Percentiles rank a stretch among this genome's conserved stretches.
These are phyloP conservation scores for Apiospora arundinis DNA, from an alignment of 2,329 filamentous ascomycete genomes.

Conservation along the genomic window DNA sequence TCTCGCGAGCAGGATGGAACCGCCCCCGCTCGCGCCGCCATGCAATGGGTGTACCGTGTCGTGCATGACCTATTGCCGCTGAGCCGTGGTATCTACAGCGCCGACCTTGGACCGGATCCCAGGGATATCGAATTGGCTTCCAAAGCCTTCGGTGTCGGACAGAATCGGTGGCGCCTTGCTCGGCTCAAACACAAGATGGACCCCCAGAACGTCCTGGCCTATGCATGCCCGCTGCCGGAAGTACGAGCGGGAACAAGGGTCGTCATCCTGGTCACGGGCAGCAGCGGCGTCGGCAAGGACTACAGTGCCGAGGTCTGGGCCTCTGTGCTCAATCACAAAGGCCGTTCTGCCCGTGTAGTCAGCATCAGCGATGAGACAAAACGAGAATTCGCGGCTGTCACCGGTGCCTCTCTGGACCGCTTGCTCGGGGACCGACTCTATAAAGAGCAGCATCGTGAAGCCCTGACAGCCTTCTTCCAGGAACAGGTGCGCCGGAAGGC, in stretches of 20 bases:
- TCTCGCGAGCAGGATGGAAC: conserved; percentile 57
- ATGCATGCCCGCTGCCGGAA: conserved; percentile 60
- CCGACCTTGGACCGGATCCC: conserved; percentile 68
- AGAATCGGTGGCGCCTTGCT: conserved; percentile 55
- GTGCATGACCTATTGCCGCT: conserved; percentile 53
- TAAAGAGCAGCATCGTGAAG: conserved; percentile 64
- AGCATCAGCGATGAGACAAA: conserved; percentile 66
- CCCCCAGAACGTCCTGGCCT: conserved; percentile 58
- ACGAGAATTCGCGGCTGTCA: conserved; percentile 58
- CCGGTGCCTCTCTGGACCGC: conserved; percentile 53
- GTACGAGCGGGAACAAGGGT: conserved; percentile 47
- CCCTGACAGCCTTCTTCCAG: conserved; percentile 59
- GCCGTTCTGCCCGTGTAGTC: conserved; percentile 45
- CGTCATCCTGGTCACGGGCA: conserved; percentile 60
- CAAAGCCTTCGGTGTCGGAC: conserved; percentile 58
- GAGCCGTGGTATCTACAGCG: conserved; percentile 60
- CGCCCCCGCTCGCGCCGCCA: conserved; percentile 42
- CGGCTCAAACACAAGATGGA: conserved; percentile 58
- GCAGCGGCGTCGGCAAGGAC: conserved; percentile 65
- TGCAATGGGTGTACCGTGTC: conserved; percentile 64
- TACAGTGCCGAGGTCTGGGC: conserved; percentile 62
- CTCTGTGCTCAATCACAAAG: conserved; percentile 43
- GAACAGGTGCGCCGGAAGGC: conserved; percentile 50
- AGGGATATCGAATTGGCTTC: conserved; percentile 58
- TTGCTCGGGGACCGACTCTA: conserved; percentile 62